phyloP scores from a whole-genome alignment of 1,139 yeast genomes.

The Scheffersomyces stambukii region DNA sequence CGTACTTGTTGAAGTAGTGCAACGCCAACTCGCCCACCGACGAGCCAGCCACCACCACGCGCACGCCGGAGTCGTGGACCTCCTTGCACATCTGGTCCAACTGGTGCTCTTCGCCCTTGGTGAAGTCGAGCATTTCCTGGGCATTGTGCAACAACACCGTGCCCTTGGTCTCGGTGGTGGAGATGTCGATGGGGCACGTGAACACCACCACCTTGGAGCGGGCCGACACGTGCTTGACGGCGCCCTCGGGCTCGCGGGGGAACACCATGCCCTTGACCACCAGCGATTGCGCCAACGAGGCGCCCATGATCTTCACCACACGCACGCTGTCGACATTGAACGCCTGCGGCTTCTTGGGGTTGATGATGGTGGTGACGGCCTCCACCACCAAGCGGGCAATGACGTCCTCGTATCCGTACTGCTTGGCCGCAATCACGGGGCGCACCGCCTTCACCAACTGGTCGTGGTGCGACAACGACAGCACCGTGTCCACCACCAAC shows the following conservation, averaged over 20 bases:
- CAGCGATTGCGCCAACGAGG: constrained; percentile 65
- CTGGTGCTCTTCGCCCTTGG: constrained; percentile 95
- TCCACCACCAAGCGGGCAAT: constrained; percentile 80
- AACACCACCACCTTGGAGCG: constrained; percentile 86
- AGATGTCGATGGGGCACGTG: constrained; percentile 91
- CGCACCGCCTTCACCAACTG: constrained; percentile 72
- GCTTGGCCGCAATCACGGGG: constrained; percentile 91
- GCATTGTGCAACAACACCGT: constrained; percentile 95
- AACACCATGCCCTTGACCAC: constrained; percentile 98
- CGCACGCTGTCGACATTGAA: constrained; percentile 92
- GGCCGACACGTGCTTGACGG: constrained; percentile 54
- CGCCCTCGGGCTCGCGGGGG: constrained; percentile 95
- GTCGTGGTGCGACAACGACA: constrained; percentile 48
- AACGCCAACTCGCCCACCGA: constrained; percentile 90
- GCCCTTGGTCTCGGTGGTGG: constrained; percentile 95
- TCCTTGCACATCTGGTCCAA: constrained; percentile 84
- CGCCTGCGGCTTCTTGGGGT: constrained; percentile 54
- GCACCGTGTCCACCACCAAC: constrained; percentile 60
- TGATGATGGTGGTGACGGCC: constrained; percentile 73
- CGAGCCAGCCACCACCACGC: constrained; percentile 89
- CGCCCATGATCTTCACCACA: constrained; percentile 95
- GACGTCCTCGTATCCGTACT: constrained; percentile 80
- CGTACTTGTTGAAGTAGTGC: constrained; percentile 86
- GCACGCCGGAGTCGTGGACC: constrained; percentile 77
- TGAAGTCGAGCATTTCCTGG: constrained; percentile 91